Evolutionary conservation across 345 rosid genomes (phyloP), one percentile per base, ranked within the genome.

Genomic region (Euclidium syriacum): DNA sequence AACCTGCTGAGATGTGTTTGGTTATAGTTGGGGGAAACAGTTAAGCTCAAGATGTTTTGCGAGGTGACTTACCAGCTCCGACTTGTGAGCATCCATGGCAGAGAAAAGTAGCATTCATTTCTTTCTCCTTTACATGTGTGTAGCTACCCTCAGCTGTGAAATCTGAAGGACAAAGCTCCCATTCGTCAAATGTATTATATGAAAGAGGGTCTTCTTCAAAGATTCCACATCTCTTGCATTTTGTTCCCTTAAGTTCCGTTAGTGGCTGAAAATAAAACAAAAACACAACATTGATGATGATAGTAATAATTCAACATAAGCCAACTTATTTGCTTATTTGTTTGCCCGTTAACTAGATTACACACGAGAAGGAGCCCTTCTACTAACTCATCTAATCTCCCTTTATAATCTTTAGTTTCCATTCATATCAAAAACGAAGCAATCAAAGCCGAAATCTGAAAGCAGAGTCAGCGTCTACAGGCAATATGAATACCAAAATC

Each of bases 211-310:
- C 95, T 65, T 76, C 12, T 80, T 90, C 96, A 39, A 86, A 95
- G 64, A 95, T 73, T 18, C 97, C 99, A 75, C 99, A 95, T 56
- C 95, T 77, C 82, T 90, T 95, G 87, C 99, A 95, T 70, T 88
- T 90, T 35, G 65, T 77, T 50, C 80, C 77, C 5, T 72, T 25
- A 15, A 90, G 70, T 60, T 75, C 69, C 0, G 88, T 86, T 30
- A 95, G 50, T 22, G 97, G 97, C 97, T 95, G 79, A 54, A 72
- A 64, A 40, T 11, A 77, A 53, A 72, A 24, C 4, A 65, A 44
- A 43, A 41, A 48, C 42, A 60, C 0, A 43, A 30, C 47, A 49
- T 10, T 20, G 14, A 26, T 49, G 18, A 46, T 26, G 14, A 54
- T 5, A n/a, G 33, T 19, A 7, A 7, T 9, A 14, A 30, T 19